A percentile compares a stretch with the other conserved stretches of the same genome.
Conservation (phyloP, 2,329 filamentous ascomycete species). For the Sclerotinia spermophila region DNA sequence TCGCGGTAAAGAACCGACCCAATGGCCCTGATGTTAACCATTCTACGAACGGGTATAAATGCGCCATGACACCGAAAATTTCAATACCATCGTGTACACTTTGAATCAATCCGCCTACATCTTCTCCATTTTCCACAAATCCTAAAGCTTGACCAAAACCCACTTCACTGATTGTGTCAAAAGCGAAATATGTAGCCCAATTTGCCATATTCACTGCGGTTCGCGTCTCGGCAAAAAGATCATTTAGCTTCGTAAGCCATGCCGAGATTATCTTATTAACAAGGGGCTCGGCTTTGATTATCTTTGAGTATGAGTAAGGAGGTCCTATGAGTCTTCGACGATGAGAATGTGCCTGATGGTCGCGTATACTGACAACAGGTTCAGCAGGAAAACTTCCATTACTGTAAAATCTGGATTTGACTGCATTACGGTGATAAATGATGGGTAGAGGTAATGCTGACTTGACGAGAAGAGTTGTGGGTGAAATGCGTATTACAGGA, state of each 20-base stretch:
- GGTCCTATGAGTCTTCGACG: conserved; percentile 53
- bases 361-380: conserved; percentile 55
- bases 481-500: conserved; percentile 51
- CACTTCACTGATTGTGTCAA: conserved; percentile 55
- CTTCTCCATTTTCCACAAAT: conserved; percentile 50
- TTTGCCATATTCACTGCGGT: conserved; percentile 51
- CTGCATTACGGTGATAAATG: conserved; percentile 52
- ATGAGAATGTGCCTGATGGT: conserved; percentile 47
- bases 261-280: conserved; percentile 48
- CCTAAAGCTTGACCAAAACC: conserved; percentile 55
- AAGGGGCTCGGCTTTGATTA: conserved; percentile 56
- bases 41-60: conserved; percentile 51
- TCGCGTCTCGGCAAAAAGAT: conserved; percentile 44
- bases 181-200: conserved; percentile 49
- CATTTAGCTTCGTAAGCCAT: conserved; percentile 48
- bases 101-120: conserved; percentile 52
- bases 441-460: conserved; percentile 52
- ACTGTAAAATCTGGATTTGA: conserved; percentile 58
- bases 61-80: conserved; percentile 37
- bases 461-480: conserved; percentile 50
- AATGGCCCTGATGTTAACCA: conserved; percentile 52
- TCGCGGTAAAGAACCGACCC: conserved; percentile 31
- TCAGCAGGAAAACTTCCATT: conserved; percentile 55
- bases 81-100: conserved; percentile 46
- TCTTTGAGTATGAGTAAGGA: conserved; percentile 51